These are phyloP conservation scores for Furcasterigmium sp. DNA, from an alignment of 2,329 filamentous ascomycete genomes.

Conservation along the genomic window DNA sequence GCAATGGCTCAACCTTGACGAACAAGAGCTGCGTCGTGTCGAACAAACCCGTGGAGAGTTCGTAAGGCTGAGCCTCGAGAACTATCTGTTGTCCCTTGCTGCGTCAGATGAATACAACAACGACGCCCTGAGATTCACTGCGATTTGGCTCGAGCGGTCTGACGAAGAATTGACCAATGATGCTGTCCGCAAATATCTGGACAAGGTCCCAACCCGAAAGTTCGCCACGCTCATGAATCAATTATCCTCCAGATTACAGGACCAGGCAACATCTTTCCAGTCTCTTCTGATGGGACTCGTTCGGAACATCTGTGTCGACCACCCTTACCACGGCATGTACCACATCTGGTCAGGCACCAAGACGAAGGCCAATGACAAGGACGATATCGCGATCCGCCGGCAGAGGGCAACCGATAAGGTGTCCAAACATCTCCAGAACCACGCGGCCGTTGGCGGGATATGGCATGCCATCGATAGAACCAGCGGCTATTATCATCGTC, in stretches of 20 bases:
- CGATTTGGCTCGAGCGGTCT: constrained; percentile 87
- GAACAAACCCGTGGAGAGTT: constrained; percentile 74
- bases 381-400: constrained; percentile 69
- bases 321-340: constrained; percentile 96
- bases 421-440: constrained; percentile 54
- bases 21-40: constrained; percentile 77
- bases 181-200: constrained; percentile 65
- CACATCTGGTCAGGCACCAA: constrained; percentile 84
- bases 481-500: constrained; percentile 58
- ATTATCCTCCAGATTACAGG: constrained; percentile 83
- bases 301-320: constrained; percentile 79
- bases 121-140: constrained; percentile 85
- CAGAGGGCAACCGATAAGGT: constrained; percentile 68
- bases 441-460: constrained; percentile 42
- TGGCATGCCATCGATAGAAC: constrained; percentile 72
- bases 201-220: constrained; percentile 78
- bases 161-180: constrained; percentile 71
- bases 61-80: constrained; percentile 83
- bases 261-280: constrained; percentile 68
- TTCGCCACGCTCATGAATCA: constrained; percentile 95
- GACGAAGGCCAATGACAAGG: constrained; percentile 62
- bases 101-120: constrained; percentile 87
- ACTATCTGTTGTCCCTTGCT: constrained; percentile 79
- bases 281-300: constrained; percentile 67
- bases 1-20: constrained; percentile 85